These are phyloP conservation scores for Kitagawia praeruptora DNA, from an alignment of 129 eudicot species.

Conservation along the genomic window DNA sequence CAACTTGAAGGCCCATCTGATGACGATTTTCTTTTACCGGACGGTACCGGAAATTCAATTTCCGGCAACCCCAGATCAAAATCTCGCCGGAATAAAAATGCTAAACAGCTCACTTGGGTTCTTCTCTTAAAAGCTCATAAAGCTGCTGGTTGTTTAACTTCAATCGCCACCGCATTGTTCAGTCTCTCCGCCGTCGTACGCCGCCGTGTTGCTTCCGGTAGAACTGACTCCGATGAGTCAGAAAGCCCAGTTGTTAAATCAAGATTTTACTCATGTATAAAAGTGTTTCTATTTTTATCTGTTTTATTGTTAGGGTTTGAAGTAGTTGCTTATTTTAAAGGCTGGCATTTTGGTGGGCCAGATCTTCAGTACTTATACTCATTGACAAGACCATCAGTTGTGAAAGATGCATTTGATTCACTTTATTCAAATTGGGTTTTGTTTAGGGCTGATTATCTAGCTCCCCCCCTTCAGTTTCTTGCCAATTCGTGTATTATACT, in stretches of 20 bases:
- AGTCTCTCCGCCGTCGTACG: slow-evolving; percentile 66
- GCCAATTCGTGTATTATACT: slow-evolving; percentile 62
- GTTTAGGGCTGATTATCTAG: slow-evolving; percentile 71
- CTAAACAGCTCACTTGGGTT: slow-evolving; percentile 96
- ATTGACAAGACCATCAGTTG: slow-evolving; percentile 24
- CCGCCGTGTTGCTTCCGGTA: slow-evolving; percentile 81
- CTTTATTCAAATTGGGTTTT: slow-evolving; percentile 65
- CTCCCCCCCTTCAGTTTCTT: slow-evolving; percentile 68
- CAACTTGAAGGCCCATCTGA: slow-evolving; percentile 58
- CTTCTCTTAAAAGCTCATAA: slow-evolving; percentile 77
- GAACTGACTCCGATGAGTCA: slow-evolving; percentile 42
- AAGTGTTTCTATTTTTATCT: slow-evolving; percentile 45
- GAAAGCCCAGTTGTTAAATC: slow-evolving; percentile 11
- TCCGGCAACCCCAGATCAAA: slow-evolving; percentile 12
- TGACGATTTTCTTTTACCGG: slow-evolving; percentile 30
- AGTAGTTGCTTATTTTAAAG: slow-evolving; percentile 56
- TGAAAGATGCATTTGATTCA: slow-evolving; percentile 45
- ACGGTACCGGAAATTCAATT: slow-evolving; percentile 26
- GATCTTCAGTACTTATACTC: slow-evolving; percentile 53
- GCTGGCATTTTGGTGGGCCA: slow-evolving; percentile 58
- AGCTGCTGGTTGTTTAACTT: slow-evolving; percentile 86
- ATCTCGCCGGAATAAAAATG: slow-evolving; percentile 63
- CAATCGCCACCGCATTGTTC: slow-evolving; percentile 73
- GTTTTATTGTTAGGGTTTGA: slow-evolving; percentile 54
- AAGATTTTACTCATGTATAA: slow-evolving; percentile 48